Evolutionary conservation across 352 stramenopile genomes (phyloP), one percentile per base, ranked within the genome.

Genomic region (Globisporangium canariense): DNA sequence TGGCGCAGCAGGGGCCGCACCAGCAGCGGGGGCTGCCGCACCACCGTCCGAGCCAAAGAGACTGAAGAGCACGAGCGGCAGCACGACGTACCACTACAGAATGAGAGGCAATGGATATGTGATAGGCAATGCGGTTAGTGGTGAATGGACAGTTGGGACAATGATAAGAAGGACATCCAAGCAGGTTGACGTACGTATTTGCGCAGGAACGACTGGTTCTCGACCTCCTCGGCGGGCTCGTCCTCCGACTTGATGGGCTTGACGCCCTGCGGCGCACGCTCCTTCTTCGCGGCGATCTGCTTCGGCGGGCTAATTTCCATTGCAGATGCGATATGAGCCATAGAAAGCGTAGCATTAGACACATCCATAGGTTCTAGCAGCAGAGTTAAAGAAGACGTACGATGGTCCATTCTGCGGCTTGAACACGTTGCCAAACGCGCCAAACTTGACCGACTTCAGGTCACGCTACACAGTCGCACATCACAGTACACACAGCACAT

Each of bases 51-150:
- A 72, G 38, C 86, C 79, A 38, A 90, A 83, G 30, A 94, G 60
- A 52, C 83, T 91, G 69, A 94, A 84, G 51, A 92, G 63, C 53
- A 93, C 69, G 36, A 94, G 75, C 22, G 86, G 86, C 18, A 94
- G 67, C 66, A 94, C 88, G 58, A 94, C 76, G 71, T 94, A 94
- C 86, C 86, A 94, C 86, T 94, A 53, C 53, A 70, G 52, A 30
- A 22, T 25, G 67, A 28, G 60, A 57, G 16, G 32, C 56, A 63
- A 6, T 25, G 52, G 13, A 64, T 8, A 50, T 1, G 25, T 28
- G 36, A 22, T 58, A 13, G 3, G 52, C 41, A 1, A 51, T 13
- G 10, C 50, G 10, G 20, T 40, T 40, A 55, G 25, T 38, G 9
- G 7, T 14, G 22, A 20, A 55, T 38, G n/a, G 1, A 25, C 36